Conservation (phyloP, 2,329 filamentous ascomycete species). For the Fusarium marasasianum region DNA sequence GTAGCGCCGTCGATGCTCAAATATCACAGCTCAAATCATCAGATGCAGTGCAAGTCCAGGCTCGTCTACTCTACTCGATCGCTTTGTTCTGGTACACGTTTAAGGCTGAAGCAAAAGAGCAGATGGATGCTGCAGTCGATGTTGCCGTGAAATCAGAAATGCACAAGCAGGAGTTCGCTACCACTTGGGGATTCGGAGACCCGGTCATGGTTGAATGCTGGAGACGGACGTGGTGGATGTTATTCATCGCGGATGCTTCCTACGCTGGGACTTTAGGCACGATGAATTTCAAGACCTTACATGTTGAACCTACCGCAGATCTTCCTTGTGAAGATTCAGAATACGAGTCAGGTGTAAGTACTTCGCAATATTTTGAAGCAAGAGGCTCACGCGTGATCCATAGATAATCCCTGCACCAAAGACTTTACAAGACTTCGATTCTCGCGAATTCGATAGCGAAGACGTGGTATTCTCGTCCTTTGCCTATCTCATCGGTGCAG, state of each 20-base stretch:
- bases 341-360: slow-evolving; percentile 55
- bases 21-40: background rate
- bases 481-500: slow-evolving; percentile 26
- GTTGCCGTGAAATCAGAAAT: slow-evolving; percentile 69
- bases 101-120: slow-evolving; percentile 32
- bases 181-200: slow-evolving; percentile 57
- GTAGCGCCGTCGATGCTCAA: slow-evolving; percentile 1
- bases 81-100: slow-evolving; percentile 48
- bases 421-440: slow-evolving; percentile 22
- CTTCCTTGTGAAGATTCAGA: slow-evolving; percentile 73
- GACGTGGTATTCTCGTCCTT: slow-evolving; percentile 24
- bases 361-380: rapidly evolving
- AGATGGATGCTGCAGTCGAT: slow-evolving; percentile 60
- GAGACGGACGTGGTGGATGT: slow-evolving; percentile 77
- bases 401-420: slow-evolving; percentile 17
- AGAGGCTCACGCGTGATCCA: background rate
- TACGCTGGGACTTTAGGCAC: slow-evolving; percentile 46
- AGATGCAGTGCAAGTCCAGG: slow-evolving; percentile 48
- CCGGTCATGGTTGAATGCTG: slow-evolving; percentile 64
- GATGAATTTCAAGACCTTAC: slow-evolving; percentile 42
- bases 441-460: slow-evolving; percentile 15
- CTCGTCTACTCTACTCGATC: slow-evolving; percentile 49
- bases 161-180: slow-evolving; percentile 64
- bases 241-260: slow-evolving; percentile 69
- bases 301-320: slow-evolving; percentile 62